Conservation (phyloP, 257 asterid genomes). For the Fraxinus quadrangulata region DNA sequence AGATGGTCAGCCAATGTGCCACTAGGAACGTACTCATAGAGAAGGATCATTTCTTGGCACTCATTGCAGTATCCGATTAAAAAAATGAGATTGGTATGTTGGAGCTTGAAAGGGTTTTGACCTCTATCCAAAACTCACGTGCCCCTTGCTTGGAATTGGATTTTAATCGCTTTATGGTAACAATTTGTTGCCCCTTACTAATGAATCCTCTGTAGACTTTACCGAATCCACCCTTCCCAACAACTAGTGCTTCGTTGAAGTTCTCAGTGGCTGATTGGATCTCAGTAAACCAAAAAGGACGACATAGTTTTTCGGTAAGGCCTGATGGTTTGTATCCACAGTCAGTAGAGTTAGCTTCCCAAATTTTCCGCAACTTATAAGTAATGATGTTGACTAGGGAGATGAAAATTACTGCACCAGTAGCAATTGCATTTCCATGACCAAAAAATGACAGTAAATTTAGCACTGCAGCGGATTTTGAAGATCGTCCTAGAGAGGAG, state of each 20-base stretch:
- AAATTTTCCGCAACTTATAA: constrained; percentile 30
- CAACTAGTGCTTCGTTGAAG: constrained; percentile 36
- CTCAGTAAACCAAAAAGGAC: constrained; percentile 47
- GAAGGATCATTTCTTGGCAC: constrained; percentile 44
- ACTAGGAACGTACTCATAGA: constrained; percentile 45
- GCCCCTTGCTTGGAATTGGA: constrained; percentile 48
- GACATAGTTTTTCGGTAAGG: constrained; percentile 33
- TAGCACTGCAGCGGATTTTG: constrained; percentile 16
- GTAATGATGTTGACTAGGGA: constrained; percentile 32
- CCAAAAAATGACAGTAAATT: constrained; percentile 10
- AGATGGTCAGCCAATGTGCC: constrained; percentile 57
- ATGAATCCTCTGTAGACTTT: constrained; percentile 50
- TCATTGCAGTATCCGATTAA: constrained; percentile 58
- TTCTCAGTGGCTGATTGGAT: constrained; percentile 40
- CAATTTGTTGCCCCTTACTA: constrained; percentile 33
- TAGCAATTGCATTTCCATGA: constrained; percentile 33
- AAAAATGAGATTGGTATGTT: constrained; percentile 52
- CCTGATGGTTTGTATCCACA: constrained; percentile 30
- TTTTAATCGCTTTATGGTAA: constrained; percentile 51
- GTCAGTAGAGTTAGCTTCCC: constrained; percentile 26
- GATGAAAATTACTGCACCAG: constrained; percentile 28
- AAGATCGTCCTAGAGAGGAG: background rate
- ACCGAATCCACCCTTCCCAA: constrained; percentile 62
- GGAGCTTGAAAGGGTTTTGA: constrained; percentile 46
- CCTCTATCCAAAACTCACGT: constrained; percentile 50